Base-by-base conservation (phyloP, 805 yeast species). In the Suhomyces faveliae region DNA sequence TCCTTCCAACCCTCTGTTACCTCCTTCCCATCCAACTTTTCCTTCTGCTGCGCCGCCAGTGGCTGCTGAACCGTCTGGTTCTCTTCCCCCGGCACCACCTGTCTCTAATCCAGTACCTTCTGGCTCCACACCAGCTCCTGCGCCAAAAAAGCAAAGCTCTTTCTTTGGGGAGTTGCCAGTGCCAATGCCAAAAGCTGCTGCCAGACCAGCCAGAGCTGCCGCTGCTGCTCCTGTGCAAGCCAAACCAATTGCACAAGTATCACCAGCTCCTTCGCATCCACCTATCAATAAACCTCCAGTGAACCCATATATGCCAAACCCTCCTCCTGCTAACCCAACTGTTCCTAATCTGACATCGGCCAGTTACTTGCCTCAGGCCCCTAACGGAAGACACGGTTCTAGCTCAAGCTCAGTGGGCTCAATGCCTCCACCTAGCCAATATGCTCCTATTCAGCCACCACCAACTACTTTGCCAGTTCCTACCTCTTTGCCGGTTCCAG, bases 81-180 rank as follows among this genome's bases (percentile, higher is more conserved):
- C 19, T 12, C 37, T 10, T 15, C 20, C 11, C 17, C 35, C 17
- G 5, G 19, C 35, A n/a, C 19, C 35, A n/a, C 17, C 17, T 6
- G 19, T 5, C 12, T 6, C 4, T 2, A 10, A 12, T 25, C 37
- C 37, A 15, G 21, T 20, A 15, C 21, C 12, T 15, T 11, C 37
- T 7, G 37, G 17, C 6, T 24, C 10, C 9, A 10, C 27, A 10
- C 15, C 37, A n/a, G 5, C 19, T 17, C 12, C 37, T 12, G 12
- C 37, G 11, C 20, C n/a, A 5, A 33, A 33, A 12, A 37, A 19
- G 38, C 53, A 50, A 74, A 77, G 27, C 57, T 64, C 80, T 8
- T 81, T 84, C 57, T 83, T 81, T 57, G 84, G 80, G 46, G 89
- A 83, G 46, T 60, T 81, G 33, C 87, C 87, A 3, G 59, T 66